These are phyloP conservation scores for Lachancea nothofagi DNA, from an alignment of 805 yeast genomes.

Conservation along the genomic window DNA sequence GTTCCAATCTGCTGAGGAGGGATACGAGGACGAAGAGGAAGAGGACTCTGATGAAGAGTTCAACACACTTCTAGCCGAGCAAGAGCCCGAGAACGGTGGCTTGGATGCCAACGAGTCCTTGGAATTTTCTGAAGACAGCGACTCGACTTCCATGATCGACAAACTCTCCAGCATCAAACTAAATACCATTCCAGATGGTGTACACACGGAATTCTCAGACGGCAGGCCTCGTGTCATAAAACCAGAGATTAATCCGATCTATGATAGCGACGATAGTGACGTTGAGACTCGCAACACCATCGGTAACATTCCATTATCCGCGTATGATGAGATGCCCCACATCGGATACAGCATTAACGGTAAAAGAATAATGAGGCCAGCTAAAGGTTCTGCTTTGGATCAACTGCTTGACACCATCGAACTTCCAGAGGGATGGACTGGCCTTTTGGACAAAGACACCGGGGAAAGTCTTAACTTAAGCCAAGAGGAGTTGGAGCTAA, in stretches of 20 bases:
- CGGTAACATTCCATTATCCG: constrained; percentile 88
- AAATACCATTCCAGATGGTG: constrained; percentile 42
- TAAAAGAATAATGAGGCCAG: constrained; percentile 97
- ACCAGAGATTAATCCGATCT: constrained; percentile 92
- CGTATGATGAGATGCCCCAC: constrained; percentile 96
- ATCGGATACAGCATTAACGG: constrained; percentile 96
- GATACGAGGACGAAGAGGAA: constrained; percentile 32
- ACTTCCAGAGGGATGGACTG: constrained; percentile 98
- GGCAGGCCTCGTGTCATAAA: constrained; percentile 72
- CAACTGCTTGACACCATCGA: constrained; percentile 85
- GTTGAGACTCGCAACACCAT: constrained; percentile 77
- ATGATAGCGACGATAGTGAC: constrained; percentile 92
- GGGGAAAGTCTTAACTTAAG: constrained; percentile 80
- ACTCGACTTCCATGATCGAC: constrained; percentile 46
- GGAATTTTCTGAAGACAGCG: constrained; percentile 37
- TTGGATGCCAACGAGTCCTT: constrained; percentile 38
- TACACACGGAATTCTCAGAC: constrained; percentile 57
- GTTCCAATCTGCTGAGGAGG: constrained; percentile 7
- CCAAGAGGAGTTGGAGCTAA: constrained; percentile 82
- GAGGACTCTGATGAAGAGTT: constrained; percentile 11
- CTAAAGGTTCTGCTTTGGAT: constrained; percentile 91
- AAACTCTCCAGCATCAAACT: constrained; percentile 50
- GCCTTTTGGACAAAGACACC: constrained; percentile 82
- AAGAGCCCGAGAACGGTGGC: constrained; percentile 38
- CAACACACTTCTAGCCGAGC: constrained; percentile 16